Conservation (phyloP, 2,329 filamentous ascomycete genomes). For the Stylonectria norvegica region DNA sequence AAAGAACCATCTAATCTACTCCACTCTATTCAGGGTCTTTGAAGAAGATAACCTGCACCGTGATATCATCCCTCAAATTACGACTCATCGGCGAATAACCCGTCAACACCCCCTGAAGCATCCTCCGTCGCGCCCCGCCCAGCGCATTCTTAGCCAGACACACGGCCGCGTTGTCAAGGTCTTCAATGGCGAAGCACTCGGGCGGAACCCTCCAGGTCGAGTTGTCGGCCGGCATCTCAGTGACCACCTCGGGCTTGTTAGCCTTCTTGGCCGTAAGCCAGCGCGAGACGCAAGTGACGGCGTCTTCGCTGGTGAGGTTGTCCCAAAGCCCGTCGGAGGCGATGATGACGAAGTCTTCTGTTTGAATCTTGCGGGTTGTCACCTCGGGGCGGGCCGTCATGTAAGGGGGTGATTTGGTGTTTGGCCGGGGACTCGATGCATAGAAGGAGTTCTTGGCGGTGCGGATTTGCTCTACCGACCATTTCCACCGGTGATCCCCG, state of each 20-base stretch:
- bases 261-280: slow-evolving; percentile 44
- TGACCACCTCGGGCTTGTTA: slow-evolving; percentile 23
- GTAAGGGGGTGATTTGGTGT: slow-evolving; percentile 59
- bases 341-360: slow-evolving; percentile 58
- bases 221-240: slow-evolving; percentile 17
- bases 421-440: slow-evolving; percentile 43
- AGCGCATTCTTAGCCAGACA: slow-evolving; percentile 79
- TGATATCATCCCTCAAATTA: slow-evolving; percentile 67
- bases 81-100: slow-evolving; percentile 68
- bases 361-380: slow-evolving; percentile 51
- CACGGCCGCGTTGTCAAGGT: slow-evolving; percentile 72
- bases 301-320: slow-evolving; percentile 52
- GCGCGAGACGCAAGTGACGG: slow-evolving; percentile 52
- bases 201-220: slow-evolving; percentile 26
- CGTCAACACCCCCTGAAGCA: slow-evolving; percentile 70
- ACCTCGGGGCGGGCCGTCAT: slow-evolving; percentile 65
- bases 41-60: slow-evolving; percentile 76
- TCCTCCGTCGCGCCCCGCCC: slow-evolving; percentile 69
- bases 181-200: slow-evolving; percentile 69
- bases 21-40: slow-evolving; percentile 52
- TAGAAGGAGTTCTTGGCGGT: slow-evolving; percentile 43
- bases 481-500: slow-evolving; percentile 68
- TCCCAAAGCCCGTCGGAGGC: slow-evolving; percentile 68
- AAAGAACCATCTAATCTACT: slow-evolving; percentile 77
- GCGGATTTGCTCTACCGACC: slow-evolving; percentile 45